Conservation (phyloP, 495 filamentous ascomycete species). For the Opeltia flavorubescens region DNA sequence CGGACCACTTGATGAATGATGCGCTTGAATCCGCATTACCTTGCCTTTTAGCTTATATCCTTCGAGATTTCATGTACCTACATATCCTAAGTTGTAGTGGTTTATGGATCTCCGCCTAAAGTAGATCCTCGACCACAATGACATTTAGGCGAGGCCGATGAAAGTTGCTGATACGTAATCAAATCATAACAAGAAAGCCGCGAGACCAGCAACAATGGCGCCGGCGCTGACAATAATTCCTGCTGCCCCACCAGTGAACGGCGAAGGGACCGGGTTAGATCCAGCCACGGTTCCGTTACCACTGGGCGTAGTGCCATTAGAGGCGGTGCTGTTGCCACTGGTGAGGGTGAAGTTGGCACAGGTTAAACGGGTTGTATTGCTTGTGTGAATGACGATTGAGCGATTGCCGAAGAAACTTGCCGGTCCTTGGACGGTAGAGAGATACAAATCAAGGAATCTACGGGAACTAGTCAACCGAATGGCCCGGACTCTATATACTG, state of each 20-base stretch:
- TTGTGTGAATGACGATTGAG: slow-evolving; percentile 61
- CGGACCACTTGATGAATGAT: too few species aligned
- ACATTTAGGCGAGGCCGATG: too few species aligned
- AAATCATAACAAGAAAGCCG: slow-evolving; percentile 11
- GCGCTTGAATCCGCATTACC: too few species aligned
- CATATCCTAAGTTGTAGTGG: too few species aligned
- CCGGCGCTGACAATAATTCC: slow-evolving; percentile 9
- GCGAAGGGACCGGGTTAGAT: background rate
- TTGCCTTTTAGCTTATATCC: too few species aligned
- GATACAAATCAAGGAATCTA: slow-evolving; percentile 52
- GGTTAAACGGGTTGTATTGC: slow-evolving; percentile 54
- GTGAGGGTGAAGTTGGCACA: slow-evolving; percentile 52
- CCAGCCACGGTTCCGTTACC: background rate
- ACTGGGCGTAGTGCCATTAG: background rate
- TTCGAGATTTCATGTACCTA: too few species aligned
- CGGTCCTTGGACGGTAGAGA: slow-evolving; percentile 40
- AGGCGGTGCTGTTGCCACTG: slow-evolving; percentile 6
- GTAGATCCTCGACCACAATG: too few species aligned
- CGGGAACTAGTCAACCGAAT: too few species aligned
- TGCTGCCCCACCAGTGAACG: slow-evolving; percentile 12
- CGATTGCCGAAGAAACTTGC: slow-evolving; percentile 66
- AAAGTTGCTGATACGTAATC: background rate
- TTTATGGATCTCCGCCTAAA: too few species aligned
- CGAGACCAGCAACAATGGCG: slow-evolving; percentile 10
- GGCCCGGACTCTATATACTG: too few species aligned